Evolutionary conservation across 2,329 filamentous ascomycete species (phyloP), one percentile per base, ranked within the genome.

Genomic region (Penicillium sp.): DNA sequence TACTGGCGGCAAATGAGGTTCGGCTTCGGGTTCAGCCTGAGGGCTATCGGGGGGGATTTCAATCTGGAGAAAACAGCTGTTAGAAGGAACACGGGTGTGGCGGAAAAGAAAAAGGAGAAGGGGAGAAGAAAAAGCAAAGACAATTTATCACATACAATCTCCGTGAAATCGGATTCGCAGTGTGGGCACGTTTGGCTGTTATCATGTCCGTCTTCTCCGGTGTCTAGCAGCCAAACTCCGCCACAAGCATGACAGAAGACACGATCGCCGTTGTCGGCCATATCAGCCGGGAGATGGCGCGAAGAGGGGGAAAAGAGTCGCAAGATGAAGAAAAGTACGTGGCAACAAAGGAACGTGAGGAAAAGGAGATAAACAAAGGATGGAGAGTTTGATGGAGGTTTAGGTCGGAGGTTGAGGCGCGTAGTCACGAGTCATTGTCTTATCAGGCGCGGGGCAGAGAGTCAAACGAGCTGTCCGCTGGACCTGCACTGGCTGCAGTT

Each of bases 171-270:
- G 40, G 88, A 88, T 4, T 84, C 75, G 75, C 95, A 99, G n/a
- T 81, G 77, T 17, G 93, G 92, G 74, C 95, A 99, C 17, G 80
- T 81, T 65, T 96, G 79, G 28, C 85, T 88, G 67, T 85, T 83
- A 65, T 90, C 85, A 28, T 19, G 19, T 26, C 37, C 38, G 24
- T 42, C 26, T 19, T 45, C 38, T 30, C 53, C 19, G n/a, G 22
- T 22, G 44, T 91, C 86, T 62, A 87, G 83, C 72, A 90, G 91
- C 92, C 93, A 98, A 76, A 97, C 90, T 65, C 90, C 80, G 56
- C 85, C 76, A 80, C 95, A 98, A 63, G 84, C 80, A 78, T 98
- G 92, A 78, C 95, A 99, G 77, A 86, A 96, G 58, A 97, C 89
- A 66, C 94, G 86, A 73, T 96, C 91, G 30, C 49, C 70, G 28